phyloP scores from a whole-genome alignment of 2,329 filamentous ascomycete genomes.

The Paraphaeosphaeria sporulosa region DNA sequence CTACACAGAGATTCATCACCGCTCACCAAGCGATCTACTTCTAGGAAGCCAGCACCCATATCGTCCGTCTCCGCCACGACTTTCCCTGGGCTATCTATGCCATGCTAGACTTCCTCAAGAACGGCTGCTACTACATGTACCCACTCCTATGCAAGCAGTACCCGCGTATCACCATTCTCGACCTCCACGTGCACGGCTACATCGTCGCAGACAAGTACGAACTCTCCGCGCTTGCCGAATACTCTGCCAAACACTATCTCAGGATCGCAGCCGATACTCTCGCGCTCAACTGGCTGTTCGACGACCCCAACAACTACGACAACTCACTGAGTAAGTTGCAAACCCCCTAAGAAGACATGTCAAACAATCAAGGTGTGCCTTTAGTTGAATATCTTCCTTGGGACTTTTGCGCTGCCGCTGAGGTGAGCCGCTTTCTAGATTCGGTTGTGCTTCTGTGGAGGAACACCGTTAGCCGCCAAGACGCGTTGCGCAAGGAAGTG shows the following conservation, averaged over 20 bases:
- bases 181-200: slow-evolving; percentile 38
- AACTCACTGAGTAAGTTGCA: background rate
- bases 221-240: slow-evolving; percentile 19
- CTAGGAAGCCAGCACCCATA: background rate
- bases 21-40: background rate
- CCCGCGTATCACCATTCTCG: slow-evolving; percentile 29
- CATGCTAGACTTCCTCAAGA: slow-evolving; percentile 26
- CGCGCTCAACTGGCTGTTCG: slow-evolving; percentile 5
- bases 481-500: slow-evolving; percentile 25
- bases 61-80: slow-evolving; percentile 8
- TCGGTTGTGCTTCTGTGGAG: slow-evolving; percentile 33
- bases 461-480: slow-evolving; percentile 23
- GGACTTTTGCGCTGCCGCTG: slow-evolving; percentile 5
- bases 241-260: slow-evolving; percentile 25
- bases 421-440: slow-evolving; percentile 27
- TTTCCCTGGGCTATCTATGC: slow-evolving; percentile 10
- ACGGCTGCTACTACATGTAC: slow-evolving; percentile 28
- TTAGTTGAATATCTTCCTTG: background rate
- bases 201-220: slow-evolving; percentile 30
- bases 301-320: slow-evolving; percentile 2
- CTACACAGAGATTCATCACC: background rate
- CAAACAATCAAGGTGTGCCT: background rate
- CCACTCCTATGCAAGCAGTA: slow-evolving; percentile 14
- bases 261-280: slow-evolving; percentile 20
- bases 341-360: background rate